These are phyloP conservation scores for Lactifluus rugatus DNA, from an alignment of 768 basidiomycete genomes.

Conservation along the genomic window DNA sequence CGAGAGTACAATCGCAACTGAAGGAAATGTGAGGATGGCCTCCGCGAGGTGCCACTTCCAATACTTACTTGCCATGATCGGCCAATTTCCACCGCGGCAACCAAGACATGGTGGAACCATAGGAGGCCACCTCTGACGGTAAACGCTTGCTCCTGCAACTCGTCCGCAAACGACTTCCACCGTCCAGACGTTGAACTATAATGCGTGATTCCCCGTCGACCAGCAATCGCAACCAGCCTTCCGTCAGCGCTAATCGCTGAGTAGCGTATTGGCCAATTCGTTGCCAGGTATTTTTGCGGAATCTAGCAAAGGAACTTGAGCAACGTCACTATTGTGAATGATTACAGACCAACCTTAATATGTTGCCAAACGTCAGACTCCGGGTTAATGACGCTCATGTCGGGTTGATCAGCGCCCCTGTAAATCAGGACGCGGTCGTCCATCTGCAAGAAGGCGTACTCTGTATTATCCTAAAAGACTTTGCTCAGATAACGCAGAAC, in stretches of 20 bases:
- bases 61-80: conserved; percentile 63
- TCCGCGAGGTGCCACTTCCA: not conserved
- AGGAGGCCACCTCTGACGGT: conserved; percentile 81
- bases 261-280: conserved; percentile 92
- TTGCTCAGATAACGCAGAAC: conserved; percentile 5
- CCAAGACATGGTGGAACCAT: conserved; percentile 95
- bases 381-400: conserved; percentile 96
- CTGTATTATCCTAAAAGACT: conserved; percentile 71
- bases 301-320: conserved; percentile 41
- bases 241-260: conserved; percentile 88
- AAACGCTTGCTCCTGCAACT: conserved; percentile 80
- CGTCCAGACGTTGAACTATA: conserved; percentile 91
- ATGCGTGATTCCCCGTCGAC: conserved; percentile 81
- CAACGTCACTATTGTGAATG: not conserved
- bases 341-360: conserved; percentile 52
- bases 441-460: conserved; percentile 91
- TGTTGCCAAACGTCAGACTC: conserved; percentile 98
- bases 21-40: conserved; percentile 9
- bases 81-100: conserved; percentile 79
- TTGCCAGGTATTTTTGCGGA: conserved; percentile 76
- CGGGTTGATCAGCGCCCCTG: conserved; percentile 93
- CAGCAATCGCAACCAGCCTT: conserved; percentile 84
- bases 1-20: conserved; percentile 92
- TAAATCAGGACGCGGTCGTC: conserved; percentile 91
- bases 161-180: conserved; percentile 84